Evolutionary conservation across 2,329 filamentous ascomycete genomes (phyloP).

Genomic region (Sclerotiophoma versabilis): DNA sequence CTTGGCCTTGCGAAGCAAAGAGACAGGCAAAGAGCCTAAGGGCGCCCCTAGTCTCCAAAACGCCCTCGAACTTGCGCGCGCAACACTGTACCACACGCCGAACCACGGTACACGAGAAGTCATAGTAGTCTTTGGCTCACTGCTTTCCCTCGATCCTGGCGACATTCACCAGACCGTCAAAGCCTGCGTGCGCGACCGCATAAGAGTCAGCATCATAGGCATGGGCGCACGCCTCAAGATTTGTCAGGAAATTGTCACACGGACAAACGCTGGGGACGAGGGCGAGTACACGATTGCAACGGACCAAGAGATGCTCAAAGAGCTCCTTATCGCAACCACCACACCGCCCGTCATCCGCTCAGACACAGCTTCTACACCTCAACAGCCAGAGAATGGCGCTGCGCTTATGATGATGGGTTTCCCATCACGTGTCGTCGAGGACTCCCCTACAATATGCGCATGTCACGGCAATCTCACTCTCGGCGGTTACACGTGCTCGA

Average conservation of each 20-base stretch:
- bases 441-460: constrained; percentile 78
- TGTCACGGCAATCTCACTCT: constrained; percentile 84
- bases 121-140: constrained; percentile 87
- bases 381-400: constrained; percentile 50
- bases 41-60: constrained; percentile 76
- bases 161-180: constrained; percentile 93
- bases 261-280: constrained; percentile 82
- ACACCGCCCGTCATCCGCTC: constrained; percentile 85
- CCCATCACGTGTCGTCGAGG: constrained; percentile 81
- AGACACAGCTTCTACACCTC: constrained; percentile 44
- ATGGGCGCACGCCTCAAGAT: constrained; percentile 91
- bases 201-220: constrained; percentile 88
- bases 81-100: constrained; percentile 89
- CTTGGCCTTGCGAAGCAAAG: constrained; percentile 66
- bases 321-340: constrained; percentile 86
- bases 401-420: constrained; percentile 97
- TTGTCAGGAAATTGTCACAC: constrained; percentile 85
- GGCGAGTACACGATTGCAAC: constrained; percentile 82
- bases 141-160: constrained; percentile 89
- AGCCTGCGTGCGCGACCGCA: constrained; percentile 78
- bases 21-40: constrained; percentile 66
- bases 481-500: constrained; percentile 89
- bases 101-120: constrained; percentile 93
- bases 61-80: constrained; percentile 92
- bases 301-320: constrained; percentile 85